phyloP scores from a whole-genome alignment of 1,139 yeast species.

The Yamadazyma mexicana region DNA sequence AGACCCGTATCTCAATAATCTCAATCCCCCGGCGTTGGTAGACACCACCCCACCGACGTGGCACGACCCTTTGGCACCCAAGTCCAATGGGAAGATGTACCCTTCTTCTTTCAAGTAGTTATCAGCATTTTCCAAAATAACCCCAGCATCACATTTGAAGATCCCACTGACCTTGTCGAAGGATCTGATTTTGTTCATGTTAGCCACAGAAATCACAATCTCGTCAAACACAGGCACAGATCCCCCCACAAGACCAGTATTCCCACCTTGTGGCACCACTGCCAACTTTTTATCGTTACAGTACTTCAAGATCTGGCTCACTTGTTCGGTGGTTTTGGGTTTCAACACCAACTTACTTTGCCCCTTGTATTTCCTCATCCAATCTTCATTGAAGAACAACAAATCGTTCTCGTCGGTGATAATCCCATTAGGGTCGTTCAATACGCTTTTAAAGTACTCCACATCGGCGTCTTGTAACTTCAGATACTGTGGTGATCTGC shows the following conservation, averaged over 20 bases:
- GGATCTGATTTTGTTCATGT: conserved; percentile 74
- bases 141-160: conserved; percentile 87
- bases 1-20: conserved; percentile 87
- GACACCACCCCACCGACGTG: conserved; percentile 96
- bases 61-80: conserved; percentile 97
- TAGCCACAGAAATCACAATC: conserved; percentile 67
- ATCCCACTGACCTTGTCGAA: conserved; percentile 86
- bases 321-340: conserved; percentile 82
- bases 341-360: conserved; percentile 79
- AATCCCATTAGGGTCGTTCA: conserved; percentile 47
- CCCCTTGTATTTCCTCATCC: conserved; percentile 95
- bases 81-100: conserved; percentile 87
- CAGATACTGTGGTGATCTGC: conserved; percentile 46
- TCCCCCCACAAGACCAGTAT: conserved; percentile 96
- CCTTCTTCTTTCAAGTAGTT: conserved; percentile 75
- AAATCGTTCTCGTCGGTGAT: conserved; percentile 63
- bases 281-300: conserved; percentile 81
- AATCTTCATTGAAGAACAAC: conserved; percentile 79
- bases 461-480: conserved; percentile 58
- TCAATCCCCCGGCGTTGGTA: conserved; percentile 94
- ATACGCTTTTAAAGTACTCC: conserved; percentile 57
- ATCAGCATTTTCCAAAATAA: conserved; percentile 85
- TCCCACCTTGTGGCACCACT: conserved; percentile 96
- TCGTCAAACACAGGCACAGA: conserved; percentile 93
- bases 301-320: conserved; percentile 72